These are phyloP conservation scores for Kitagawia praeruptora DNA, from an alignment of 129 eudicot species.

Conservation along the genomic window DNA sequence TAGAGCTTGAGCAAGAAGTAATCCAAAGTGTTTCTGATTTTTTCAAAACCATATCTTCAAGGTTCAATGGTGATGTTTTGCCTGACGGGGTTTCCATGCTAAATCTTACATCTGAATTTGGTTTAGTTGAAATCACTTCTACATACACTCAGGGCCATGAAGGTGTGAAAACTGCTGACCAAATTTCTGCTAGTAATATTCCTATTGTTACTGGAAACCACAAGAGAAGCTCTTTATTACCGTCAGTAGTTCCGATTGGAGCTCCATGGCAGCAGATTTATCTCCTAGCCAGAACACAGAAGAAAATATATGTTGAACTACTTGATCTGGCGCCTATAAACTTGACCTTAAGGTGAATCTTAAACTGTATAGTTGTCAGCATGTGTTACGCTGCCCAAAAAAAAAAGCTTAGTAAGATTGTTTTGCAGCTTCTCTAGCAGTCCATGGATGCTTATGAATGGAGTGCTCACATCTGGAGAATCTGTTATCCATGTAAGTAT, in stretches of 20 bases:
- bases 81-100: constrained; percentile 35
- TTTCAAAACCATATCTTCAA: constrained; percentile 42
- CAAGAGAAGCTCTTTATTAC: constrained; percentile 28
- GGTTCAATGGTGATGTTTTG: constrained; percentile 38
- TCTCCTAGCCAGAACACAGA: constrained; percentile 68
- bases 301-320: constrained; percentile 75
- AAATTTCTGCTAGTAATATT: constrained; percentile 7
- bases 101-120: constrained; percentile 33
- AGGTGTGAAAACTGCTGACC: constrained; percentile 22
- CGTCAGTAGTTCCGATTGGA: constrained; percentile 69
- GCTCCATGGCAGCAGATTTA: constrained; percentile 97
- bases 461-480: constrained; percentile 84
- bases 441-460: constrained; percentile 92
- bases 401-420: background rate
- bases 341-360: constrained; percentile 68
- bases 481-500: constrained; percentile 81
- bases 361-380: background rate
- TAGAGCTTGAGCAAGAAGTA: constrained; percentile 94
- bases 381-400: background rate
- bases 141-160: constrained; percentile 19
- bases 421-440: constrained; percentile 93
- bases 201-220: constrained; percentile 20
- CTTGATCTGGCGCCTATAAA: constrained; percentile 80
- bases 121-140: constrained; percentile 21
- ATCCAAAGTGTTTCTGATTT: constrained; percentile 62